Conservation (phyloP, 495 filamentous ascomycete species). For the Daldinia vernicosa region DNA sequence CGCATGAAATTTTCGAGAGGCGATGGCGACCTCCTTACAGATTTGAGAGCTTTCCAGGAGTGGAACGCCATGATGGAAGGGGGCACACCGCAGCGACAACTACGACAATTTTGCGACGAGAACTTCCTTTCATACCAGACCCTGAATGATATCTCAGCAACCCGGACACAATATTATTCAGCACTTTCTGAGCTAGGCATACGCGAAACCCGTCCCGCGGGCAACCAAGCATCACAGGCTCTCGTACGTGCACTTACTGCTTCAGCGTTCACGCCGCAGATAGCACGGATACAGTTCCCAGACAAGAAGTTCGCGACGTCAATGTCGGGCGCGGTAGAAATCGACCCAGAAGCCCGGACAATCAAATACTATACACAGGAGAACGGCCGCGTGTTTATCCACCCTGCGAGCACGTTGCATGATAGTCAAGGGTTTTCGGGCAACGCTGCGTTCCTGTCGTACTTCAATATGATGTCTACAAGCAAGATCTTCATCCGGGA, state of each 20-base stretch:
- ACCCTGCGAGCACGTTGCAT: constrained; percentile 88
- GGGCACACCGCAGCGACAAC: constrained; percentile 64
- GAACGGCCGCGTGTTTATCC: constrained; percentile 88
- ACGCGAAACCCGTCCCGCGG: constrained; percentile 61
- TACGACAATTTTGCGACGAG: constrained; percentile 82
- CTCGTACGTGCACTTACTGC: constrained; percentile 90
- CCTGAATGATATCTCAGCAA: constrained; percentile 86
- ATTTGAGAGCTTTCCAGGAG: constrained; percentile 81
- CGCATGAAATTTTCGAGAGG: constrained; percentile 74
- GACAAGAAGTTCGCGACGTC: constrained; percentile 93
- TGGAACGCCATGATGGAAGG: constrained; percentile 72
- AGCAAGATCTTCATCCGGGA: constrained; percentile 90
- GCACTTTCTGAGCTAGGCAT: constrained; percentile 89
- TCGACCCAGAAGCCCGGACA: constrained; percentile 89
- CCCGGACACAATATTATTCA: constrained; percentile 82
- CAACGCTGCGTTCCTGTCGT: constrained; percentile 75
- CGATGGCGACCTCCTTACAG: constrained; percentile 88
- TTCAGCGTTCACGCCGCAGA: constrained; percentile 87
- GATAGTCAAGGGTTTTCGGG: constrained; percentile 77
- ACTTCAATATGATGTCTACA: constrained; percentile 90
- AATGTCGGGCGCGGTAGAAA: constrained; percentile 83
- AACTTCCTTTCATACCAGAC: constrained; percentile 88
- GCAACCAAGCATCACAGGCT: constrained; percentile 57
- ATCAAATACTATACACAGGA: constrained; percentile 93
- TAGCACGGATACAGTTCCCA: constrained; percentile 89